phyloP scores from a whole-genome alignment of 805 yeast genomes.

The Brettanomyces sp. region DNA sequence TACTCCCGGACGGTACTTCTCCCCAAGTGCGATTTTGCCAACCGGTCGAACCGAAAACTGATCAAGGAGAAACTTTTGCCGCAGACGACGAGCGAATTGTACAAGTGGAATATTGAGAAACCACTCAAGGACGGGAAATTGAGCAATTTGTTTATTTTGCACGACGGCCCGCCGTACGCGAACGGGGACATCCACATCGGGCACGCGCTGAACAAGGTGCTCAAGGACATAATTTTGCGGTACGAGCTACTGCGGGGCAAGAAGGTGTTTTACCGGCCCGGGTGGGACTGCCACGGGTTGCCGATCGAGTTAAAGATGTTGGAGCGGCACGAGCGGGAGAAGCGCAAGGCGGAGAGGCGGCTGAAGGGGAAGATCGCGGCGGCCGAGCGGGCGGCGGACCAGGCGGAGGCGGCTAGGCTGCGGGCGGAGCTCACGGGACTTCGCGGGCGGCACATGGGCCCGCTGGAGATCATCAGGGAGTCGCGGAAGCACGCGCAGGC shows the following conservation, averaged over 20 bases:
- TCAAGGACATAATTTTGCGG: slow-evolving; percentile 79
- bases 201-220: slow-evolving; percentile 82
- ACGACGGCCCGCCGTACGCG: slow-evolving; percentile 99
- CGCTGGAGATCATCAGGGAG: slow-evolving; percentile 49
- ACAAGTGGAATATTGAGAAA: slow-evolving; percentile 47
- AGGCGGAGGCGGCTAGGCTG: slow-evolving; percentile 3
- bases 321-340: slow-evolving; percentile 28
- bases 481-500: slow-evolving; percentile 63
- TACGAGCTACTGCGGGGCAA: slow-evolving; percentile 52
- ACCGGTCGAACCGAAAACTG: slow-evolving; percentile 40
- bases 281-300: slow-evolving; percentile 99
- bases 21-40: slow-evolving; percentile 64
- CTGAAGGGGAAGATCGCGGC: slow-evolving; percentile 18
- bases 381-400: slow-evolving; percentile 6
- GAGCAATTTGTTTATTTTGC: slow-evolving; percentile 52
- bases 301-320: slow-evolving; percentile 91
- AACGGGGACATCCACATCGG: slow-evolving; percentile 90
- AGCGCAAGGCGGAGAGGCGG: slow-evolving; percentile 20
- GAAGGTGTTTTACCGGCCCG: slow-evolving; percentile 69
- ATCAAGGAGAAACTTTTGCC: slow-evolving; percentile 37
- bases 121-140: slow-evolving; percentile 15
- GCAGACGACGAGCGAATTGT: slow-evolving; percentile 49
- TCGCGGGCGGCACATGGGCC: slow-evolving; percentile 22
- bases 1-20: slow-evolving; percentile 26
- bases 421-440: slow-evolving; percentile 6